A percentile compares a stretch with the other conserved stretches of the same genome.
phyloP scores from a whole-genome alignment of 2,329 filamentous ascomycete species.

The Penicillium sclerotiorum region DNA sequence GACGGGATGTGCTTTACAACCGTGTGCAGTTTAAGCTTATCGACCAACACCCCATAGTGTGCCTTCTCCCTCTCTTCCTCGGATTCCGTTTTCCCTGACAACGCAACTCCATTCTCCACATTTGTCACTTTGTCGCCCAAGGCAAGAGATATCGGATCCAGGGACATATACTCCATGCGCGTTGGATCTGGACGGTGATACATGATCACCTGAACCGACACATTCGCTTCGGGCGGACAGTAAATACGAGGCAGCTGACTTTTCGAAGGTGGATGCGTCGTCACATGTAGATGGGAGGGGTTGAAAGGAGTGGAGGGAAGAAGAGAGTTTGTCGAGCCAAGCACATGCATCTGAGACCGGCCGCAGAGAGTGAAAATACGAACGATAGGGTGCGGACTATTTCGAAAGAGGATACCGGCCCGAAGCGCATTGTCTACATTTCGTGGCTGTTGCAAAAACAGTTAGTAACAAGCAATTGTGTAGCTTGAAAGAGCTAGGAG shows the following conservation, averaged over 20 bases:
- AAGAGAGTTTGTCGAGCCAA: slow-evolving; percentile 75
- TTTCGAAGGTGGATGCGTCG: slow-evolving; percentile 51
- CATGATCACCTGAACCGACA: slow-evolving; percentile 82
- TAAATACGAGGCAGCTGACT: slow-evolving; percentile 67
- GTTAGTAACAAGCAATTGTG: slow-evolving; percentile 2
- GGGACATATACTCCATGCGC: slow-evolving; percentile 94
- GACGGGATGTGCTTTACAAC: slow-evolving; percentile 76
- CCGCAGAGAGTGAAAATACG: slow-evolving; percentile 86
- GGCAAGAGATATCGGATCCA: slow-evolving; percentile 84
- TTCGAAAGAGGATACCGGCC: slow-evolving; percentile 79
- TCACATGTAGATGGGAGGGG: slow-evolving; percentile 69
- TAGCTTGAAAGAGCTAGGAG: background rate
- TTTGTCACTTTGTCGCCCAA: slow-evolving; percentile 69
- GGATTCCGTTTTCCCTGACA: slow-evolving; percentile 64
- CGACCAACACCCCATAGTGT: slow-evolving; percentile 68
- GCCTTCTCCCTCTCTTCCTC: slow-evolving; percentile 71
- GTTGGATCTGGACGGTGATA: slow-evolving; percentile 84
- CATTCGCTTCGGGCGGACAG: slow-evolving; percentile 64
- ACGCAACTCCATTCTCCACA: slow-evolving; percentile 33
- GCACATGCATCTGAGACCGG: slow-evolving; percentile 77
- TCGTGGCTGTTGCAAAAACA: slow-evolving; percentile 55
- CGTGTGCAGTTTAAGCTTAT: slow-evolving; percentile 87
- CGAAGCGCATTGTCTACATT: slow-evolving; percentile 88
- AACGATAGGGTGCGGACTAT: slow-evolving; percentile 75
- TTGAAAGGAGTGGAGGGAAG: slow-evolving; percentile 58